Percentiles rank a stretch among this genome's conserved stretches.
These are phyloP conservation scores for Pyropia haitanensis DNA, from an alignment of 23 red algal genomes.

Conservation along the genomic window DNA sequence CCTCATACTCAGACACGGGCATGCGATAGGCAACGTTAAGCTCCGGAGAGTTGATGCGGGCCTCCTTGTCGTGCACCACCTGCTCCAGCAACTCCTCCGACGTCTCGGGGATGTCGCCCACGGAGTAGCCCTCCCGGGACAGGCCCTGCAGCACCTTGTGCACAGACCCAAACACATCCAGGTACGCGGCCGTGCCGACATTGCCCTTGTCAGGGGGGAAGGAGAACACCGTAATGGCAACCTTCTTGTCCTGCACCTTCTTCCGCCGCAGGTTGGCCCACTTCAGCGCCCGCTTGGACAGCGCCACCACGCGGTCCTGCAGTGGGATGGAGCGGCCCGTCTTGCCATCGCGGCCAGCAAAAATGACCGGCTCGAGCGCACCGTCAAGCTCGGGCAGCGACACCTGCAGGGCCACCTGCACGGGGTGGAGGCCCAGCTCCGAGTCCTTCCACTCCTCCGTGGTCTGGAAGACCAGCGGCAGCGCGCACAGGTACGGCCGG, in stretches of 20 bases:
- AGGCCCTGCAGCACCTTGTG: slow-evolving; percentile 76
- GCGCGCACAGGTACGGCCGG: slow-evolving; percentile 89
- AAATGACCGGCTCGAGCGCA: slow-evolving; percentile 94
- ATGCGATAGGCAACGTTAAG: slow-evolving; percentile 95
- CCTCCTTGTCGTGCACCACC: slow-evolving; percentile 93
- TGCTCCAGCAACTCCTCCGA: slow-evolving; percentile 68
- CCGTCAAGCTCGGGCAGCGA: slow-evolving; percentile 96
- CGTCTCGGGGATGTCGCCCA: slow-evolving; percentile 71
- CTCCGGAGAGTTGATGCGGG: slow-evolving; percentile 83
- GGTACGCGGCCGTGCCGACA: slow-evolving; percentile 93
- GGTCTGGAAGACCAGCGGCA: slow-evolving; percentile 97
- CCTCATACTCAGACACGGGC: slow-evolving; percentile 75
- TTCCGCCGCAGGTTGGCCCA: slow-evolving; percentile 79
- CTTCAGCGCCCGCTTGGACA: slow-evolving; percentile 78
- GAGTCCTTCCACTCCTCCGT: slow-evolving; percentile 89
- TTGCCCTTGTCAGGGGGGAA: slow-evolving; percentile 99
- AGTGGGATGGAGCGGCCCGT: slow-evolving; percentile 95
- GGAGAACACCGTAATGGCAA: slow-evolving; percentile 92
- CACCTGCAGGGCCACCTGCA: slow-evolving; percentile 96
- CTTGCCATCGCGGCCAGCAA: slow-evolving; percentile 85
- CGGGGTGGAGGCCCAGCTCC: slow-evolving; percentile 93
- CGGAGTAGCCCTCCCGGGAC: slow-evolving; percentile 57
- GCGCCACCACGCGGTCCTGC: slow-evolving; percentile 72
- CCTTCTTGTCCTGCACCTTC: slow-evolving; percentile 78
- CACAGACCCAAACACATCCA: slow-evolving; percentile 94